A percentile compares a stretch with the other conserved stretches of the same genome.
These are phyloP conservation scores for Aspergillus jensenii DNA, from an alignment of 2,329 filamentous ascomycete species.

Conservation along the genomic window DNA sequence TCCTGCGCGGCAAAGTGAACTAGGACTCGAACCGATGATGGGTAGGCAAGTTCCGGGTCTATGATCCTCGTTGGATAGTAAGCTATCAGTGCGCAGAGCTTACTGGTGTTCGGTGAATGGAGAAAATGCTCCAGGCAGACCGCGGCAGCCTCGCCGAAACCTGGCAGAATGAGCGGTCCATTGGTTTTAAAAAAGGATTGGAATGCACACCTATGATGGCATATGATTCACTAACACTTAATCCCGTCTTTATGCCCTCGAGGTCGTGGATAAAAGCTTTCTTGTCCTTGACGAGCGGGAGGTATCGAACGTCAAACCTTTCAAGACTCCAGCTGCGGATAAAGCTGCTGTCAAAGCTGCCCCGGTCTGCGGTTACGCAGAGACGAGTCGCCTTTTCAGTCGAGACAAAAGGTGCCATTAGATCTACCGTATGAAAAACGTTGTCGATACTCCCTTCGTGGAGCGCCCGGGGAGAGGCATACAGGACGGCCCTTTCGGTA, in stretches of 20 bases:
- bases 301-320: neutral
- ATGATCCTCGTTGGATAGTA: constrained; percentile 8
- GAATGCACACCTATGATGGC: neutral
- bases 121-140: constrained; percentile 23
- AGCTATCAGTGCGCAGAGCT: constrained; percentile 5
- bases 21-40: neutral
- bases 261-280: neutral
- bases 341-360: neutral
- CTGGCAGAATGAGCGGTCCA: constrained; percentile 10
- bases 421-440: neutral
- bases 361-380: neutral
- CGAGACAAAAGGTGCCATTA: neutral
- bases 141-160: constrained; percentile 34
- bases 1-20: constrained; percentile 1
- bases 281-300: neutral
- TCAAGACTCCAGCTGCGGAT: neutral
- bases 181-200: neutral
- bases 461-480: neutral
- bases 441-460: neutral
- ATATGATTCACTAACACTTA: constrained; percentile 3
- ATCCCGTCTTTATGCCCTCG: neutral
- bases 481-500: neutral
- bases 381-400: neutral
- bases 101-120: constrained; percentile 1
- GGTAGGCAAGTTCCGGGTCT: neutral